These are phyloP conservation scores for Apiospora pterosperma DNA, from an alignment of 2,329 filamentous ascomycete species.

Conservation along the genomic window DNA sequence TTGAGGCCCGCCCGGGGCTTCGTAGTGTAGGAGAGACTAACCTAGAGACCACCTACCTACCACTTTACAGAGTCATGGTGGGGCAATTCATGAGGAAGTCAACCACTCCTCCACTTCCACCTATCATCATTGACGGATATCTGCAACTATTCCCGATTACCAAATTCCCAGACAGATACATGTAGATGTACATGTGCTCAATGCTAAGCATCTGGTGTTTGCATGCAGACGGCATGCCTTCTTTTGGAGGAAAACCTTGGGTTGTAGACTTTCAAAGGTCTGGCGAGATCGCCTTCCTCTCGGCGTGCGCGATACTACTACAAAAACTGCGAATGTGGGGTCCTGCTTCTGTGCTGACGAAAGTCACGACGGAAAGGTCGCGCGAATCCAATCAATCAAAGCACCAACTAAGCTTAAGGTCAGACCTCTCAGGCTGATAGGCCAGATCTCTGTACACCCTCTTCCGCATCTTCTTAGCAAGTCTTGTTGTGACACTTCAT, in stretches of 20 bases:
- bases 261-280: background rate
- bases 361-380: too few relatives aligned
- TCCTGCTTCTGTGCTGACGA: background rate
- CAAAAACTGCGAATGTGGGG: background rate
- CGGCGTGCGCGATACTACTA: background rate
- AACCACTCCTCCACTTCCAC: background rate
- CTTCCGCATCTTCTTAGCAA: background rate
- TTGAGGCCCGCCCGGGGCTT: background rate
- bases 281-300: background rate
- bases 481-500: background rate
- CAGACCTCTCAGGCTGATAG: background rate
- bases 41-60: background rate
- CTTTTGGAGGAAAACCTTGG: background rate
- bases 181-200: background rate
- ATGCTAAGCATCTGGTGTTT: background rate
- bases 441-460: background rate
- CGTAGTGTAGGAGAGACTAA: background rate
- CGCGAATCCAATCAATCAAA: background rate
- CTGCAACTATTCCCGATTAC: slow-evolving; percentile 1
- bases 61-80: background rate
- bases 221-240: background rate
- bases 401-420: background rate
- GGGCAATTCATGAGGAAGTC: background rate
- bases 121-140: background rate
- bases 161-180: background rate